phyloP scores from a whole-genome alignment of 1,139 yeast species.

The Wickerhamiella pararugosa region DNA sequence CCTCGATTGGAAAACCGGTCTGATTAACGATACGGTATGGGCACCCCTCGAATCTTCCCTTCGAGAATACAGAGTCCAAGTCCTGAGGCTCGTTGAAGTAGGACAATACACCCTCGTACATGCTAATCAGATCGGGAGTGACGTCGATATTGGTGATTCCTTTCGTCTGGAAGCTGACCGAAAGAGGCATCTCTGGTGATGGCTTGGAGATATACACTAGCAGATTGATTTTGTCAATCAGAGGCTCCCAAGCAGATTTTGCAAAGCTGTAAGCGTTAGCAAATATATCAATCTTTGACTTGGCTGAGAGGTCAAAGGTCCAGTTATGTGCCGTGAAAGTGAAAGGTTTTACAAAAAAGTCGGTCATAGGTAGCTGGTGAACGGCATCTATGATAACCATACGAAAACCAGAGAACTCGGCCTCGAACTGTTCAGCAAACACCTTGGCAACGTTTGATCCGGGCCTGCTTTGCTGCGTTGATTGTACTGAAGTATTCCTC shows the following conservation, averaged over 20 bases:
- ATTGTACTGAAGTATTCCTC: background rate
- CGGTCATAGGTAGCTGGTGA: constrained; percentile 84
- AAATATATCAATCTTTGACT: constrained; percentile 50
- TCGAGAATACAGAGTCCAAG: constrained; percentile 30
- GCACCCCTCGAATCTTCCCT: constrained; percentile 36
- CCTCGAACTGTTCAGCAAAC: constrained; percentile 57
- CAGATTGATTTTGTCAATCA: constrained; percentile 78
- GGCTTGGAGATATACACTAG: constrained; percentile 49
- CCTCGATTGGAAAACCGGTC: constrained; percentile 64
- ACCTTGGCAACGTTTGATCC: constrained; percentile 19
- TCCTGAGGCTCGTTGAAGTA: constrained; percentile 34
- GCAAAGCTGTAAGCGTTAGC: constrained; percentile 81
- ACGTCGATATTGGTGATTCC: constrained; percentile 66
- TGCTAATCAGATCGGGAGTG: constrained; percentile 49
- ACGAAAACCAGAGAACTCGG: constrained; percentile 68
- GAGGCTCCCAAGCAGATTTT: constrained; percentile 92
- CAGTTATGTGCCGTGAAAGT: constrained; percentile 63
- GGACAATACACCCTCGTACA: constrained; percentile 45
- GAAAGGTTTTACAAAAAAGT: constrained; percentile 64
- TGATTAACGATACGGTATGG: constrained; percentile 74
- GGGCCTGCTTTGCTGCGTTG: background rate
- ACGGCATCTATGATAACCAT: constrained; percentile 84
- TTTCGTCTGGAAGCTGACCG: constrained; percentile 56
- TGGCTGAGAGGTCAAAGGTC: constrained; percentile 64
- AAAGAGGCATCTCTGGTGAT: constrained; percentile 28